Evolutionary conservation across 768 basidiomycete genomes (phyloP).

Genomic region (Russula brevipes): DNA sequence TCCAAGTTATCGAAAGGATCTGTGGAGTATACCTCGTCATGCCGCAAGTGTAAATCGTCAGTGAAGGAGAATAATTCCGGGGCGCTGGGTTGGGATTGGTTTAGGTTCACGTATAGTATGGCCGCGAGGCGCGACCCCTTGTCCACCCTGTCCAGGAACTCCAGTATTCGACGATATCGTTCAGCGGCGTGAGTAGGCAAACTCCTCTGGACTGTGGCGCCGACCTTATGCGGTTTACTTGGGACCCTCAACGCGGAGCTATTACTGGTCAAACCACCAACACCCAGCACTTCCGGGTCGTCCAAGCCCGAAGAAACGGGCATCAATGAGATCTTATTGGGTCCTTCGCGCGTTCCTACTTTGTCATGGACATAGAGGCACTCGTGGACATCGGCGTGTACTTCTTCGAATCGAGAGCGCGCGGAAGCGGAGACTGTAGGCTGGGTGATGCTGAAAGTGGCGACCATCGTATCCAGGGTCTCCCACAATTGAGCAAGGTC

Average conservation of each 20-base stretch:
- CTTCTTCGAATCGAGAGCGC: slow-evolving; percentile 6
- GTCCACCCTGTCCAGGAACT: too few species aligned
- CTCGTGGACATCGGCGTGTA: background rate
- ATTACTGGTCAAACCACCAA: background rate
- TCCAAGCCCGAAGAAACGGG: background rate
- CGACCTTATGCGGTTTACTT: background rate
- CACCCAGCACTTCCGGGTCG: background rate
- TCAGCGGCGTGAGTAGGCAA: too few species aligned
- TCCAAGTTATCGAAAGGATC: too few species aligned
- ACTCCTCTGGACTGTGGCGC: background rate
- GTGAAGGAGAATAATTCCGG: too few species aligned
- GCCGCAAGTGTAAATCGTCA: too few species aligned
- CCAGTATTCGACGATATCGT: too few species aligned
- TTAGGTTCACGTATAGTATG: too few species aligned
- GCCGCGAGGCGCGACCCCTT: too few species aligned
- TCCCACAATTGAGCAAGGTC: slow-evolving; percentile 5
- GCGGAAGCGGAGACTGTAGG: background rate
- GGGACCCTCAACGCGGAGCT: background rate
- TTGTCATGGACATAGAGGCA: background rate
- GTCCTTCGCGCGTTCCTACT: background rate
- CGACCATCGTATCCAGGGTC: slow-evolving; percentile 5
- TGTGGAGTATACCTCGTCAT: too few species aligned
- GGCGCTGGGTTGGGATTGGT: too few species aligned
- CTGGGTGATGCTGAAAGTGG: background rate
- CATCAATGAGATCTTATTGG: background rate